A percentile compares a stretch with the other conserved stretches of the same genome.
phyloP scores from a whole-genome alignment of 768 basidiomycete genomes.

The Tulasnella sp. region DNA sequence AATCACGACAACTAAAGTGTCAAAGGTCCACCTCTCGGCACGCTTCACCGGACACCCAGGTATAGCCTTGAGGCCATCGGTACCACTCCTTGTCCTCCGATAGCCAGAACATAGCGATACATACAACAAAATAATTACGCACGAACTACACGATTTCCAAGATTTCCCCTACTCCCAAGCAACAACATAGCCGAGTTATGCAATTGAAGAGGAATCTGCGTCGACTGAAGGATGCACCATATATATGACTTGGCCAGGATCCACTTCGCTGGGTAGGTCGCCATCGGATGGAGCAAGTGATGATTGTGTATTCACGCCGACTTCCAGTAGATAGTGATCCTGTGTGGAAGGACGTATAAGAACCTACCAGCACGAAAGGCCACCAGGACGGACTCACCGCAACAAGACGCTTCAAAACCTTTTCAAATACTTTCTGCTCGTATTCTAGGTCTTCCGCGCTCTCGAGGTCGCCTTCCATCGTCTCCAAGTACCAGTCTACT shows the following conservation, averaged over 20 bases:
- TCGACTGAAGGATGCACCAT: constrained; percentile 90
- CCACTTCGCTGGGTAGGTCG: constrained; percentile 50
- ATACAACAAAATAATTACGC: neutral
- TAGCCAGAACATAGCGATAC: neutral
- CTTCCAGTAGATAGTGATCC: constrained; percentile 83
- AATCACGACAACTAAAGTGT: too few relatives aligned
- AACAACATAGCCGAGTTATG: neutral
- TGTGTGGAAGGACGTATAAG: constrained; percentile 37
- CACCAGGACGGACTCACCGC: constrained; percentile 55
- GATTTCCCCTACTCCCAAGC: neutral
- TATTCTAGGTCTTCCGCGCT: constrained; percentile 85
- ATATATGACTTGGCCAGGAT: constrained; percentile 70
- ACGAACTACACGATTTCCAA: neutral
- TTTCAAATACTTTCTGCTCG: constrained; percentile 84
- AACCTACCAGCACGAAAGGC: neutral
- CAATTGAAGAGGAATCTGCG: constrained; percentile 44
- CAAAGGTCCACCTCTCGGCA: too few relatives aligned
- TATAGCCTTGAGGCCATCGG: too few relatives aligned
- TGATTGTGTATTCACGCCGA: constrained; percentile 78
- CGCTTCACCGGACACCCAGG: too few relatives aligned
- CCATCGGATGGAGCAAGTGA: constrained; percentile 62
- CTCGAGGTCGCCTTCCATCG: constrained; percentile 75
- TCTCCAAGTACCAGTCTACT: constrained; percentile 95
- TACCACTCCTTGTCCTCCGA: too few relatives aligned
- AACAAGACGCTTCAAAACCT: constrained; percentile 83